Evolutionary conservation across 2,329 filamentous ascomycete species (phyloP), one percentile per base, ranked within the genome.

Genomic region (Penicillium frequentans): DNA sequence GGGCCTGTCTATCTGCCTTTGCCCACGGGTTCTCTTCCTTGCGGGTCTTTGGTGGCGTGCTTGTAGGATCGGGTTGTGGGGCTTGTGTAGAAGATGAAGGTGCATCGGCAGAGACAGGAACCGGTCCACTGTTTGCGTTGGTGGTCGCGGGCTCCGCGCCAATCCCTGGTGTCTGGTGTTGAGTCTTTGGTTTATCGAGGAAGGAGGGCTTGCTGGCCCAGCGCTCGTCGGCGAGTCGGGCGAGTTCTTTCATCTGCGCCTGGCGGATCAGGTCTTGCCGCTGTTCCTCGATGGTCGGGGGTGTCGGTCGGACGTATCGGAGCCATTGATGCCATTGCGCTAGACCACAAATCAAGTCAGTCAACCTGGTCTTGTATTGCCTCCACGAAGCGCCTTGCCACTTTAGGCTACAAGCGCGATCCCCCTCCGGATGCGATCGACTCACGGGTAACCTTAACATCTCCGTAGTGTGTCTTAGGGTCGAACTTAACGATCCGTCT

Each of bases 291-390:
- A 88, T 68, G 1, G 79, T 78, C 0, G 86, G 86, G 3, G 86
- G 75, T 16, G 82, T 75, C 51, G 74, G 65, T 45, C 86, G 83
- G 10, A 85, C 84, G 63, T 87, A 80, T 65, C 86, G 84, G 26
- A 88, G 82, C 86, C 86, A 88, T 75, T 88, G 86, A 67, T 86
- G 84, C 86, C 86, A 88, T 80, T 85, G 83, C 52, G 85, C 82
- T 85, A 69, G 33, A 53, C 21, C 44, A 33, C 27, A n/a, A 21
- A n/a, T 13, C n/a, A 6, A n/a, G 54, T 70, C 45, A 69, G 64
- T 19, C 19, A 42, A 23, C 1, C 11, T 42, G 19, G 11, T 3
- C 19, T 21, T 21, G 9, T 42, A 42, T 42, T 14, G 35, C 33
- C 29, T 23, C 13, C 6, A 33, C 49, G 19, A 39, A n/a, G 14